These are phyloP conservation scores for Gentiana straminea DNA, from an alignment of 257 asterid species.

Conservation along the genomic window DNA sequence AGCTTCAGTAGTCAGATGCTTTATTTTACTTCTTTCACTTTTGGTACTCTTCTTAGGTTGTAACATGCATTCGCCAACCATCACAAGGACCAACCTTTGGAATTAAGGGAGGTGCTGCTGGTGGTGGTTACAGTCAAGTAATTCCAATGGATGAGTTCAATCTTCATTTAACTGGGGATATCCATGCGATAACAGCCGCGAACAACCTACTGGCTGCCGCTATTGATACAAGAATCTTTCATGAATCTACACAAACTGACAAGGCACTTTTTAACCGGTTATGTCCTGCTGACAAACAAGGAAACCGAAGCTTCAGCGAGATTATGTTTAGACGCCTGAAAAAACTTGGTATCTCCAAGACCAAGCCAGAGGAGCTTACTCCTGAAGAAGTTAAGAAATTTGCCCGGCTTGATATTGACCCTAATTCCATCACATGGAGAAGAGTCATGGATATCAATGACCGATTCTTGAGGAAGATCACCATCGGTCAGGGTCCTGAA, in stretches of 20 bases:
- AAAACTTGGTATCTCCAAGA: slow-evolving; percentile 71
- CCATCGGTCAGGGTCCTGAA: slow-evolving; percentile 93
- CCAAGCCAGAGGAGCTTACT: slow-evolving; percentile 85
- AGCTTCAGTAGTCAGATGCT: too few species aligned
- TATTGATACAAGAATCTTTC: slow-evolving; percentile 86
- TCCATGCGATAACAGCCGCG: slow-evolving; percentile 97
- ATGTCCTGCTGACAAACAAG: slow-evolving; percentile 82
- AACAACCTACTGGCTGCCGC: slow-evolving; percentile 97
- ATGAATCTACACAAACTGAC: slow-evolving; percentile 82
- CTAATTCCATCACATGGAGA: slow-evolving; percentile 88
- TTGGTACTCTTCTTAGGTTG: slow-evolving; percentile 40
- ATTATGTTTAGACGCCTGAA: slow-evolving; percentile 77
- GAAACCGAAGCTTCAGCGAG: slow-evolving; percentile 54
- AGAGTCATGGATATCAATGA: slow-evolving; percentile 97
- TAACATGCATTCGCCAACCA: slow-evolving; percentile 87
- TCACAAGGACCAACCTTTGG: slow-evolving; percentile 98
- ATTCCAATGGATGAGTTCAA: slow-evolving; percentile 99
- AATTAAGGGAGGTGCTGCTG: slow-evolving; percentile 97
- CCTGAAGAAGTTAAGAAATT: slow-evolving; percentile 71
- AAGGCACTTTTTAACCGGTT: slow-evolving; percentile 85
- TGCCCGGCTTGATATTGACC: slow-evolving; percentile 89
- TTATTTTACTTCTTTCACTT: too few species aligned
- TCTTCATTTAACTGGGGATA: slow-evolving; percentile 94
- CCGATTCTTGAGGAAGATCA: slow-evolving; percentile 82
- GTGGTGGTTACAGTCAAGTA: slow-evolving; percentile 99